Conservation (phyloP, 2,329 filamentous ascomycete genomes). For the Aspergillus intermedius region DNA sequence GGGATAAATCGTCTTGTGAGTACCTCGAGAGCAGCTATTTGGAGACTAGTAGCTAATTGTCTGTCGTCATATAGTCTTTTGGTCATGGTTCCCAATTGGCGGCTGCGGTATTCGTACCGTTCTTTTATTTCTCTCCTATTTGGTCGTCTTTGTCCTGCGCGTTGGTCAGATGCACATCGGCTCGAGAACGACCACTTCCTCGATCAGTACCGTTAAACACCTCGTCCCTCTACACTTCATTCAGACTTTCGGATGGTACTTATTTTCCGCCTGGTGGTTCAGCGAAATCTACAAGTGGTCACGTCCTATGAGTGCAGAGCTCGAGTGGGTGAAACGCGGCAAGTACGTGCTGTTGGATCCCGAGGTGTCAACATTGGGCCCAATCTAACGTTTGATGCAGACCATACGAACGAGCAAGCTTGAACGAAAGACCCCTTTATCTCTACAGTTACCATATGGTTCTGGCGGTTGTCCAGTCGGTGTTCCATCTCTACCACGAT, state of each 20-base stretch:
- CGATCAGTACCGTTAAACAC: constrained; percentile 57
- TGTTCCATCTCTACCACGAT: constrained; percentile 64
- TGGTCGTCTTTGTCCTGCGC: constrained; percentile 76
- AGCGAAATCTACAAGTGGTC: constrained; percentile 76
- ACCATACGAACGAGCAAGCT: constrained; percentile 59
- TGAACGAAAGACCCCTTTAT: constrained; percentile 85
- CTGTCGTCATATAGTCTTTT: constrained; percentile 54
- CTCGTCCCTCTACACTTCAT: constrained; percentile 55
- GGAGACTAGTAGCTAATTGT: not conserved
- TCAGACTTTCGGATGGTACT: constrained; percentile 69
- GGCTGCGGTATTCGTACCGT: constrained; percentile 66
- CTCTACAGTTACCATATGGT: constrained; percentile 64
- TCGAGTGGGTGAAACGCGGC: constrained; percentile 67
- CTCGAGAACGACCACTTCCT: constrained; percentile 62
- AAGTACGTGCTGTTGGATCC: constrained; percentile 45
- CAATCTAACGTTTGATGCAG: constrained; percentile 18
- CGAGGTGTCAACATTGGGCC: not conserved
- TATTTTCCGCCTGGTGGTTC: constrained; percentile 71
- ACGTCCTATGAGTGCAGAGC: constrained; percentile 51
- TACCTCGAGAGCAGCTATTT: constrained; percentile 10
- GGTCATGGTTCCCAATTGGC: constrained; percentile 81
- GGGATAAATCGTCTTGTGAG: constrained; percentile 63
- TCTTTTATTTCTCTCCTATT: constrained; percentile 67
- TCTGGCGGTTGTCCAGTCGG: constrained; percentile 63
- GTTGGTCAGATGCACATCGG: constrained; percentile 77